phyloP scores from a whole-genome alignment of 805 yeast genomes.

The Nakazawaea pomicola region DNA sequence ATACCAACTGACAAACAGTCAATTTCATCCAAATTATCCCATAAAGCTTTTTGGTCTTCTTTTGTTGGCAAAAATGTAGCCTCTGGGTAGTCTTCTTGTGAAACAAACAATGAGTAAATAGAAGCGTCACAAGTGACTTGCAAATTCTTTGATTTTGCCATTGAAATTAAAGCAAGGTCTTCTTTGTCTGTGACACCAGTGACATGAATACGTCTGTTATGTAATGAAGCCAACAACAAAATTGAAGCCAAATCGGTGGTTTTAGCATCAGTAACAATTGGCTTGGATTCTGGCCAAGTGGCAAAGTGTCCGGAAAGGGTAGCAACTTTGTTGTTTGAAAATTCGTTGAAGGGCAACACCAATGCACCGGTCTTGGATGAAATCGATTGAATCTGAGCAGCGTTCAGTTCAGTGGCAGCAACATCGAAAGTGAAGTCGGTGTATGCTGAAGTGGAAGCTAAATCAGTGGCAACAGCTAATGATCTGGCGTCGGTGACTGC shows the following conservation, averaged over 20 bases:
- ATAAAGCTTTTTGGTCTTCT: slow-evolving; percentile 76
- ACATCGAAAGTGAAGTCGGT: slow-evolving; percentile 81
- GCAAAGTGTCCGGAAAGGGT: slow-evolving; percentile 74
- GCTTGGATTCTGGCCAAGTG: slow-evolving; percentile 79
- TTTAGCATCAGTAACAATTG: slow-evolving; percentile 87
- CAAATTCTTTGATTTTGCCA: slow-evolving; percentile 80
- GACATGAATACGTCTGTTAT: slow-evolving; percentile 79
- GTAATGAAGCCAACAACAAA: slow-evolving; percentile 81
- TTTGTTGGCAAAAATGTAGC: slow-evolving; percentile 72
- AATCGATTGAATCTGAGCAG: slow-evolving; percentile 54
- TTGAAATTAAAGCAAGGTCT: slow-evolving; percentile 76
- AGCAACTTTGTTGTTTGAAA: slow-evolving; percentile 63
- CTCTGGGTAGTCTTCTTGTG: slow-evolving; percentile 66
- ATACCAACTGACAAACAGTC: slow-evolving; percentile 88
- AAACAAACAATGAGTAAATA: slow-evolving; percentile 70
- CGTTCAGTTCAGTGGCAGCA: slow-evolving; percentile 74
- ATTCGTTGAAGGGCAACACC: slow-evolving; percentile 75
- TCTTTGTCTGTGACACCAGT: slow-evolving; percentile 78
- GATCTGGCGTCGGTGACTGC: slow-evolving; percentile 61
- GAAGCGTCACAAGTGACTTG: slow-evolving; percentile 88
- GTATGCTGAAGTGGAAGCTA: slow-evolving; percentile 54
- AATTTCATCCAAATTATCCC: slow-evolving; percentile 67
- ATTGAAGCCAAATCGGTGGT: slow-evolving; percentile 92
- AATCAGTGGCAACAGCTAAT: slow-evolving; percentile 56
- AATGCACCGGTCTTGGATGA: slow-evolving; percentile 69